A percentile compares a stretch with the other conserved stretches of the same genome.
phyloP scores from a whole-genome alignment of 345 rosid genomes.

The Garcia nutans region DNA sequence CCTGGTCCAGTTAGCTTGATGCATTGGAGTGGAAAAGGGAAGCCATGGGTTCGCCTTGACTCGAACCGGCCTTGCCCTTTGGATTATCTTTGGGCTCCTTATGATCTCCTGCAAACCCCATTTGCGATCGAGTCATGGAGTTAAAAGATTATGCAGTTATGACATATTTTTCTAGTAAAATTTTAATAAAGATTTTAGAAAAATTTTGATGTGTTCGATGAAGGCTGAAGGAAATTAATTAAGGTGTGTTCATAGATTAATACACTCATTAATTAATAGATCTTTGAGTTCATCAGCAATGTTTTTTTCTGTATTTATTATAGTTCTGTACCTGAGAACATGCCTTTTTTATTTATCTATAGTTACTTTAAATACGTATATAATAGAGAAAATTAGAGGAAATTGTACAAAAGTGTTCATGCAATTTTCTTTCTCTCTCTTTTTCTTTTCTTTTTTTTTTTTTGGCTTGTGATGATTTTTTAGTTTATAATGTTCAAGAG shows the following conservation, averaged over 20 bases:
- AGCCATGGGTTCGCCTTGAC: conserved; percentile 41
- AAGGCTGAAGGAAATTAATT: background rate
- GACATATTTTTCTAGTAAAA: no score
- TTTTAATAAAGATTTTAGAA: no score
- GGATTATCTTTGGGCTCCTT: conserved; percentile 46
- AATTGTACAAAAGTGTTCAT: background rate
- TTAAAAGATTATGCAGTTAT: no score
- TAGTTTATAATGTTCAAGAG: no score
- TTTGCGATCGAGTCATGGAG: conserved; percentile 23
- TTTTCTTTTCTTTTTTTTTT: background rate
- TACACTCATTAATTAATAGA: conserved; percentile 5
- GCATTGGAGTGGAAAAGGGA: conserved; percentile 52
- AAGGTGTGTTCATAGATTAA: conserved; percentile 11
- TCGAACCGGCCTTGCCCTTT: conserved; percentile 34
- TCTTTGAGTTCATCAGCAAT: background rate
- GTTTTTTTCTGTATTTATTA: background rate
- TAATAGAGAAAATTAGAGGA: background rate
- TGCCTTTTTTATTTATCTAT: background rate
- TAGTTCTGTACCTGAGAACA: conserved; percentile 12
- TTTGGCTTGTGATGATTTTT: no score
- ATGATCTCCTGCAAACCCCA: conserved; percentile 33
- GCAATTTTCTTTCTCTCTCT: no score
- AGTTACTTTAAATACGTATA: background rate
- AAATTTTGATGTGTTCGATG: background rate
- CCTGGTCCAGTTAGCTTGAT: conserved; percentile 46